These are phyloP conservation scores for Phlebiopsis flavidoalba DNA, from an alignment of 768 basidiomycete species.

Conservation along the genomic window DNA sequence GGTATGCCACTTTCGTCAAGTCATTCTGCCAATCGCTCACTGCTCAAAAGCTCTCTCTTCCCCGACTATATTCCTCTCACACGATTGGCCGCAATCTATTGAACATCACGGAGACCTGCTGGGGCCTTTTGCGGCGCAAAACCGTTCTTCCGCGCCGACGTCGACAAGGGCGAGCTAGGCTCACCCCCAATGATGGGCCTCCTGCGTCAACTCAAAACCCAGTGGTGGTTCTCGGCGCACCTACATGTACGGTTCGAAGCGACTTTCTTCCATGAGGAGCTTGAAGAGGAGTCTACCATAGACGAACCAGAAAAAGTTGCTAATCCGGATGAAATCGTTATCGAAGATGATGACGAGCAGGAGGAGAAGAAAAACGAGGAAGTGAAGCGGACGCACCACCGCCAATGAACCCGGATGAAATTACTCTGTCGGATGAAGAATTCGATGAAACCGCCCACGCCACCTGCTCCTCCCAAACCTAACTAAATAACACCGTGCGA, in stretches of 20 bases:
- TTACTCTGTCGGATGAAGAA: conserved; percentile 40
- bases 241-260: conserved; percentile 87
- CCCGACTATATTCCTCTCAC: conserved; percentile 81
- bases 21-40: background rate
- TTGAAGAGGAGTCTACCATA: background rate
- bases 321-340: conserved; percentile 37
- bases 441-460: conserved; percentile 36
- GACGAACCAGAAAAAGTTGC: conserved; percentile 7
- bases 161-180: conserved; percentile 64
- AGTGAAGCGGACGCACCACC: background rate
- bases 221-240: conserved; percentile 93
- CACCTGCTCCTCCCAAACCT: conserved; percentile 11
- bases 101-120: conserved; percentile 74
- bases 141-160: conserved; percentile 70
- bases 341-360: conserved; percentile 29
- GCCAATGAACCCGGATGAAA: conserved; percentile 45
- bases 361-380: background rate
- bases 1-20: conserved; percentile 31
- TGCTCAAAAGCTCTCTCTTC: conserved; percentile 47
- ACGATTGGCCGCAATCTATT: conserved; percentile 93
- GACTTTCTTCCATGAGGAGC: conserved; percentile 38
- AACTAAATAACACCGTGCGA: conserved; percentile 31
- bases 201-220: conserved; percentile 63
- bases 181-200: conserved; percentile 84
- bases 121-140: conserved; percentile 66